Conservation (phyloP, 192 early-diverging fungal species). For the Coemansia sp. region DNA sequence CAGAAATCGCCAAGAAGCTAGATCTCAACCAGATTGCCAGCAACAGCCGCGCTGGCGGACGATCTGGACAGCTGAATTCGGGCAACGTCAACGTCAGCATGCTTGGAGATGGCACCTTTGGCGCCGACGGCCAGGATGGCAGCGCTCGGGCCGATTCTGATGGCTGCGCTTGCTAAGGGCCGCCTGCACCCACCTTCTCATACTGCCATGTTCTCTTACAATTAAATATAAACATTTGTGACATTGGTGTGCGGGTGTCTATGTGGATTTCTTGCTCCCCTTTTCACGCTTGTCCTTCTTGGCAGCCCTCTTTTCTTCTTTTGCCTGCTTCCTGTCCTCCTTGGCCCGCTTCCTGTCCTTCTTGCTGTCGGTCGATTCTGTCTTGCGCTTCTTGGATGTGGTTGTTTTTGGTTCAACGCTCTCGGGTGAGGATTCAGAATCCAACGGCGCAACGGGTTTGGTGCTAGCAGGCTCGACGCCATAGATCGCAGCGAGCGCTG, state of each 20-base stretch:
- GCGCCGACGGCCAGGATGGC: conserved; percentile 10
- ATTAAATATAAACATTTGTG: not conserved
- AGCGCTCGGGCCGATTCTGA: conserved; percentile 11
- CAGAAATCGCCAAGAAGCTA: conserved; percentile 68
- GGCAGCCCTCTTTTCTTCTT: conserved; percentile 12
- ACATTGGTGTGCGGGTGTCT: not conserved
- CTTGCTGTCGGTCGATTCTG: conserved; percentile 24
- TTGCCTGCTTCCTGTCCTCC: conserved; percentile 21
- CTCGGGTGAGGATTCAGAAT: not conserved
- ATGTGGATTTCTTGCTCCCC: conserved; percentile 43
- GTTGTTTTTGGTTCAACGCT: conserved; percentile 17
- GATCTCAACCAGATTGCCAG: conserved; percentile 44
- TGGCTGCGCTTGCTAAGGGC: conserved; percentile 51
- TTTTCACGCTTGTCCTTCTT: conserved; percentile 43
- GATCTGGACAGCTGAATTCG: conserved; percentile 46
- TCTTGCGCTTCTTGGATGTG: conserved; percentile 32
- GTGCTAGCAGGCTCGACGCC: conserved; percentile 1
- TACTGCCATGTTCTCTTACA: conserved; percentile 8
- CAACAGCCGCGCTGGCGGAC: conserved; percentile 16
- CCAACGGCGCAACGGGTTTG: not conserved
- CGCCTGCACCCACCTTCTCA: too few species aligned
- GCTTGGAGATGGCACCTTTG: conserved; percentile 33
- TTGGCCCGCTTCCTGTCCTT: conserved; percentile 45
- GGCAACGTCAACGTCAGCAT: conserved; percentile 49
- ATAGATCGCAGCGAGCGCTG: conserved; percentile 37